These are phyloP conservation scores for Sporothrix variecibatus DNA, from an alignment of 2,329 filamentous ascomycete species.

Conservation along the genomic window DNA sequence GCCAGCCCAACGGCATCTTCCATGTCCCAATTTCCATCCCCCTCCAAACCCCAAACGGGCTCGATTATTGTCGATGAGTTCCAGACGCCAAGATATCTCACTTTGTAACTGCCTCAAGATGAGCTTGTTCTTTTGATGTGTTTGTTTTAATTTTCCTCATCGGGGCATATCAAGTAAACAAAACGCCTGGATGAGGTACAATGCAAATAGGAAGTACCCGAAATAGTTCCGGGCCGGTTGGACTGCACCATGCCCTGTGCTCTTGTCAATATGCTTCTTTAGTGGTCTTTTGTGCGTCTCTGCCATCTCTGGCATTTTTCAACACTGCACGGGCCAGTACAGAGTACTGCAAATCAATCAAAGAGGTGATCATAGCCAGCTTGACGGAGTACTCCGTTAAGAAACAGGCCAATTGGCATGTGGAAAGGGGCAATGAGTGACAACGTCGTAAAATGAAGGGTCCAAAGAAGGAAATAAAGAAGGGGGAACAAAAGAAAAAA, in stretches of 20 bases:
- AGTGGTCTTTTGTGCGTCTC: not conserved
- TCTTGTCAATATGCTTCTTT: not conserved
- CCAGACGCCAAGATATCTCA: conserved; percentile 13
- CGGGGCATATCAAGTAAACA: not conserved
- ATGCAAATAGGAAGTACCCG: not conserved
- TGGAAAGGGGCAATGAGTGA: not conserved
- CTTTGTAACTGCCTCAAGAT: not conserved
- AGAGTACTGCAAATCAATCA: not conserved
- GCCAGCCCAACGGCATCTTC: conserved; percentile 1
- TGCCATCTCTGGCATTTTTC: not conserved
- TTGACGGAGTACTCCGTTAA: not conserved
- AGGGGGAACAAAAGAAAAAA: not conserved
- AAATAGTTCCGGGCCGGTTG: not conserved
- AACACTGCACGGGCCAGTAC: not conserved
- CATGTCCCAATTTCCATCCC: not conserved
- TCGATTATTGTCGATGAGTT: not conserved
- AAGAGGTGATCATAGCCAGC: not conserved
- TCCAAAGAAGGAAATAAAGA: not conserved
- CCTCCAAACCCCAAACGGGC: not conserved
- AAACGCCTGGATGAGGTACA: not conserved
- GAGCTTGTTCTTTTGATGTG: not conserved
- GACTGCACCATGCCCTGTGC: not conserved
- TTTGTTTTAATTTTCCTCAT: not conserved
- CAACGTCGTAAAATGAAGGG: not conserved
- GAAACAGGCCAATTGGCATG: not conserved